Conservation (phyloP, 805 yeast genomes). For the Monosporozyma aerobia region DNA sequence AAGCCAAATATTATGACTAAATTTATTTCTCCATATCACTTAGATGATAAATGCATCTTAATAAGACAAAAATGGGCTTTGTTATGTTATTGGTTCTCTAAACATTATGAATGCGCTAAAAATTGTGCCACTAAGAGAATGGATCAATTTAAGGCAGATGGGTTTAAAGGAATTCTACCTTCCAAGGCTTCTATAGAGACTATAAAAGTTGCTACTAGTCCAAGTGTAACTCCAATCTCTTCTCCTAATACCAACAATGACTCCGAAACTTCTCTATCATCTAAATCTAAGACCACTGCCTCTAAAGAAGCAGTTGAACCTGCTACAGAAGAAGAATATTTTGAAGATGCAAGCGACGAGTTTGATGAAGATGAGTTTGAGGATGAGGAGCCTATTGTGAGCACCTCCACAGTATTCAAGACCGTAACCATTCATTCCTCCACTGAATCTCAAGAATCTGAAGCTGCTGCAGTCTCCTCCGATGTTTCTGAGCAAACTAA, state of each 20-base stretch:
- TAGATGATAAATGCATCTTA: background rate
- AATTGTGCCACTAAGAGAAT: background rate
- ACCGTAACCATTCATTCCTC: conserved; percentile 3
- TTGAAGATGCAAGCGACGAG: conserved; percentile 3
- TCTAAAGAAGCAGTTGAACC: background rate
- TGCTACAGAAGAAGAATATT: background rate
- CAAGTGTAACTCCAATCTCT: background rate
- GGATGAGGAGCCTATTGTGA: conserved; percentile 2
- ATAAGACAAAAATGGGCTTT: background rate
- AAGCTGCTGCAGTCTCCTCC: background rate
- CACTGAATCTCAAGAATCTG: background rate
- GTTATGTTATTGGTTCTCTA: background rate
- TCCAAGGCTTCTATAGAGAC: background rate
- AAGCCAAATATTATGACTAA: conserved; percentile 5
- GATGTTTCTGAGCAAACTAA: background rate
- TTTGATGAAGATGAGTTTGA: conserved; percentile 7
- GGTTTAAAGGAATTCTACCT: background rate
- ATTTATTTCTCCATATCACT: background rate
- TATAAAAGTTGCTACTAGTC: background rate
- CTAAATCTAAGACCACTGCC: background rate
- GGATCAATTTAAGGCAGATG: background rate
- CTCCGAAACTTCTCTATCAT: background rate
- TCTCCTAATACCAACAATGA: background rate
- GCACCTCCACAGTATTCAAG: conserved; percentile 7
- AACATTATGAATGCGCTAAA: background rate